Base-by-base conservation (phyloP, 1,284 basidiomycete genomes). In the Cystobasidium pallidum region DNA sequence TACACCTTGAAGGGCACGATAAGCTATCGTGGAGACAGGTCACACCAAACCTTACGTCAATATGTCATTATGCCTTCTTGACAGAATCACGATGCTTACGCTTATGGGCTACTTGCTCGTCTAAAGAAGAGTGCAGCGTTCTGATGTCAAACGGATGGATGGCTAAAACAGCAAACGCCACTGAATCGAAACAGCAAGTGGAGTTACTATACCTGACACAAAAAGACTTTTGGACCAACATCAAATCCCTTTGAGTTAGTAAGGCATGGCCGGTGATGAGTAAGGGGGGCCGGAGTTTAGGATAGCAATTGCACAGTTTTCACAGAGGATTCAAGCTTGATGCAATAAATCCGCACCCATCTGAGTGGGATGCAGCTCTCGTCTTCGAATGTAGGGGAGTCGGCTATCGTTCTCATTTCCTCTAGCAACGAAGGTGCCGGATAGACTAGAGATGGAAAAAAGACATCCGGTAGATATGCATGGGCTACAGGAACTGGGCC, bases 31-130 rank as follows among this genome's bases (percentile, higher is more conserved):
- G 58, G 58, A 3, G 17, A 21, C 19, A 36, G 17, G 8, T 17
- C 39, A 30, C 15, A 52, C 24, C 43, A 11, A 34, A 52, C 39
- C 45, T 64, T 15, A 3, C 49, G 34, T 41, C 34, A 15, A 51
- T 64, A 8, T 64, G 45, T 28, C 62, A 64, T 21, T 64, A 64
- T 36, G 43, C 62, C 2, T 36, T 64, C 26, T 21, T 64, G 15
- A 47, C 43, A 19, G 62, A 51, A 36, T 7, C 17, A 7, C 34
- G 62, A 13, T 34, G 43, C 45, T 19, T 11, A 17, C 26, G 62
- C 6, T 19, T 64, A 21, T 64, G 62, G 62, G 34, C 30, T 28
- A 21, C 24, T 30, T 47, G 26, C 26, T n/a, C 43, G 15, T 17
- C 13, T 4, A 19, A 32, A 3, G 32, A 47, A 32, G 28, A 28